Evolutionary conservation across 2,329 filamentous ascomycete species (phyloP).

Genomic region (Diatrype stigma): DNA sequence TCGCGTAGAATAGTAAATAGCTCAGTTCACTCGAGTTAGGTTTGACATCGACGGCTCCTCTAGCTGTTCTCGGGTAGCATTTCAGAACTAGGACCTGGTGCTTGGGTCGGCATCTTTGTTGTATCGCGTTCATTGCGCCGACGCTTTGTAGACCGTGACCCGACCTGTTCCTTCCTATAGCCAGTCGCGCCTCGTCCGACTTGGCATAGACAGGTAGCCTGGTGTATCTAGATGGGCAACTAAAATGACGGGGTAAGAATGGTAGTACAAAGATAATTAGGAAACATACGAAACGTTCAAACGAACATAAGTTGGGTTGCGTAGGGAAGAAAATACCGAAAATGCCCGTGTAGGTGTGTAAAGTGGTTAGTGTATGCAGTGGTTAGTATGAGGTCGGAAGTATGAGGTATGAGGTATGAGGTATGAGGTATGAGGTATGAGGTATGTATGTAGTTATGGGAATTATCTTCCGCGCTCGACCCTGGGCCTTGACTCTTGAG

Average conservation of each 20-base stretch:
- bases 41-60: conserved; percentile 87
- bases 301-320: no score
- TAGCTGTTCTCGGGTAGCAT: conserved; percentile 91
- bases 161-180: no score
- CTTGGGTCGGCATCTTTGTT: conserved; percentile 77
- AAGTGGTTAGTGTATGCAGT: no score
- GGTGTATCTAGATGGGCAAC: not conserved
- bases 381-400: no score
- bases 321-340: no score
- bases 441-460: no score
- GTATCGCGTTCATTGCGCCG: conserved; percentile 57
- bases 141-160: conserved; percentile 7
- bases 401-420: no score
- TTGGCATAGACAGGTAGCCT: not conserved
- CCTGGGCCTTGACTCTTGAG: no score
- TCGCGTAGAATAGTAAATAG: conserved; percentile 95
- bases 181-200: not conserved
- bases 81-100: conserved; percentile 95
- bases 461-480: no score
- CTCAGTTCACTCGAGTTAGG: conserved; percentile 95
- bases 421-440: no score
- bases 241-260: not conserved
- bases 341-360: no score
- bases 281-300: no score
- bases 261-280: not conserved